Evolutionary conservation across 1,284 basidiomycete species (phyloP), one percentile per base, ranked within the genome.

Genomic region (Irpex sp.): DNA sequence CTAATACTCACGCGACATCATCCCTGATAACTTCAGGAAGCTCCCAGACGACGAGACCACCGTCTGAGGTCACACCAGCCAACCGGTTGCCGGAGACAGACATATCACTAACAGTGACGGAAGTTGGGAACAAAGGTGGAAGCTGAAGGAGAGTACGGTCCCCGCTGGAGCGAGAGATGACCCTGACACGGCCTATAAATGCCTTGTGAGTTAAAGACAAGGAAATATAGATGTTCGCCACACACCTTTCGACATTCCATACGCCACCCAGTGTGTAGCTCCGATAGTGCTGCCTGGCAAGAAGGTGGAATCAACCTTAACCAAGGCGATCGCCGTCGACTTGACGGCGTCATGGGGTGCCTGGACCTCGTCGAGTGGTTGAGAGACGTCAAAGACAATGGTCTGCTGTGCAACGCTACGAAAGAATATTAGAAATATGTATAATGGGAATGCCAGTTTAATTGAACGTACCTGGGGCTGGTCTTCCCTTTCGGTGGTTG

Each of bases 41-140:
- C 71, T 93, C 89, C 92, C 92, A 94, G 8, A 93, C 87, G 33
- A 93, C 88, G 66, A 93, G 90, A 37, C 92, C 92, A 63, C 92
- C 92, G 69, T 94, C 92, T 1, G 88, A 90, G 0, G 92, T 93
- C 17, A 93, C 87, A 15, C 90, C 92, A 4, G 91, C 91, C 36
- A 94, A 82, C 57, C 89, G 80, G 71, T 92, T 91, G n/a, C 86
- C 87, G 67, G 83, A 86, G 5, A 92, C 89, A 5, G 90, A 90
- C 89, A 93, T 93, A 68, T 94, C 92, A 60, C 83, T 86, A 57
- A 93, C 87, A 53, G 86, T 85, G 1, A 87, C 83, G 33, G 80
- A 76, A 1, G 77, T 73, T 0, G 83, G 81, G 76, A 93, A 93
- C 37, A 84, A 74, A 17, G 77, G 70, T 3, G 91, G 91, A 49